Evolutionary conservation across 106 monocot genomes (phyloP).

Genomic region (Dioscorea dumetorum): DNA sequence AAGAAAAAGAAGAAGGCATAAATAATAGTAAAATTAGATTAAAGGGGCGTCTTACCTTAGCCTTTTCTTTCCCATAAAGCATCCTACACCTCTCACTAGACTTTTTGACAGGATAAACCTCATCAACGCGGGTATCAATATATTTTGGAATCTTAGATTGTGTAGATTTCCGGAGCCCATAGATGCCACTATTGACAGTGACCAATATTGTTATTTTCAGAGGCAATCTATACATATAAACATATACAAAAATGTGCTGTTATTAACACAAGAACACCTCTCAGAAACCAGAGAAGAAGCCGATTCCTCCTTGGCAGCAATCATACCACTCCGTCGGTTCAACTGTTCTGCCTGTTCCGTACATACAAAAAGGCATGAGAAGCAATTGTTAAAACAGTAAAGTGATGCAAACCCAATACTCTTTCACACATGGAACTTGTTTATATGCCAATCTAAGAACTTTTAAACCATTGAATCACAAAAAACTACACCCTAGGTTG

Average conservation of each 20-base stretch:
- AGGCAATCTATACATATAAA: too few relatives aligned
- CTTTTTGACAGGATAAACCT: constrained; percentile 55
- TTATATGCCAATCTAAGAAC: too few relatives aligned
- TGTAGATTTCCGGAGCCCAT: constrained; percentile 18
- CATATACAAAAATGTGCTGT: neutral
- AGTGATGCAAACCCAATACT: too few relatives aligned
- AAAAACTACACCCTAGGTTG: too few relatives aligned
- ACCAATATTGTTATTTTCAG: too few relatives aligned
- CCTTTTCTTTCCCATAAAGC: constrained; percentile 32
- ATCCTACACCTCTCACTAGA: constrained; percentile 48
- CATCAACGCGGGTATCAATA: constrained; percentile 44
- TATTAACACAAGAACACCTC: constrained; percentile 12
- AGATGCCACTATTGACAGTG: constrained; percentile 1
- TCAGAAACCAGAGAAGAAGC: constrained; percentile 9
- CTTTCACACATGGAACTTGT: too few relatives aligned
- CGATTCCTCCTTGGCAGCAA: constrained; percentile 5
- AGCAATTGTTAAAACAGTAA: too few relatives aligned
- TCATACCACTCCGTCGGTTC: constrained; percentile 35
- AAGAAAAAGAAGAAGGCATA: too few relatives aligned
- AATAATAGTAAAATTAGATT: neutral
- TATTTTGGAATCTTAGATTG: constrained; percentile 40
- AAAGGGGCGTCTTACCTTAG: constrained; percentile 20
- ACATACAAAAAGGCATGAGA: neutral
- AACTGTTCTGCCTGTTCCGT: constrained; percentile 56
- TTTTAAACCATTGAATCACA: too few relatives aligned